Percentiles rank a stretch among this genome's conserved stretches.
Conservation (phyloP, 2,329 filamentous ascomycete species). For the Epichloe brachyelytri region DNA sequence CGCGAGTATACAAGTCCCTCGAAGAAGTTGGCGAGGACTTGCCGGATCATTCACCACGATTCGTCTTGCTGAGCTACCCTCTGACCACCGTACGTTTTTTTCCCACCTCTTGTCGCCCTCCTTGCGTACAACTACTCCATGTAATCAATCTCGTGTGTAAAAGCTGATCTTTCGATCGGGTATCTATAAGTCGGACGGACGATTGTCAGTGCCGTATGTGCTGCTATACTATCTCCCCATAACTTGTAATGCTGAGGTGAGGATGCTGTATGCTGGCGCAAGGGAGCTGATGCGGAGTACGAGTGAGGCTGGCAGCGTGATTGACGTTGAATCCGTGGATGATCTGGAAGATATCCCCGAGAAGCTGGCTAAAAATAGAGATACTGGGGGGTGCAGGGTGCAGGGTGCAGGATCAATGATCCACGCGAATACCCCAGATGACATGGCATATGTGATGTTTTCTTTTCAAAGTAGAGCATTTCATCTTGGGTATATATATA, state of each 20-base stretch:
- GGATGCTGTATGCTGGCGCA: constrained; percentile 91
- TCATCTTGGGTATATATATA: background rate
- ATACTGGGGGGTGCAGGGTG: too few relatives aligned
- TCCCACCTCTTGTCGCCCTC: background rate
- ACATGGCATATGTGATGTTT: background rate
- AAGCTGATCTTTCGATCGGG: too few relatives aligned
- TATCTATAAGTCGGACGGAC: constrained; percentile 54
- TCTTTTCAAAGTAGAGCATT: background rate
- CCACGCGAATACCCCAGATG: background rate
- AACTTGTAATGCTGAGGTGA: constrained; percentile 74
- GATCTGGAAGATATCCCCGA: constrained; percentile 73
- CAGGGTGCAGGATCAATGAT: background rate
- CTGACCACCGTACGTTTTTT: constrained; percentile 24
- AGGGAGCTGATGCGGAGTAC: constrained; percentile 94
- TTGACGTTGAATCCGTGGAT: constrained; percentile 71
- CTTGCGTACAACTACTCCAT: too few relatives aligned
- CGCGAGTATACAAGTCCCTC: constrained; percentile 66
- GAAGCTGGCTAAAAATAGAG: constrained; percentile 31
- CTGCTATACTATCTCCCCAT: constrained; percentile 89
- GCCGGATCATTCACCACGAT: constrained; percentile 83
- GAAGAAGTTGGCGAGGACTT: constrained; percentile 76
- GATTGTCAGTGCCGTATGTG: constrained; percentile 82
- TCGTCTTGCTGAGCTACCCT: constrained; percentile 82
- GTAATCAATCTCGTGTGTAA: background rate
- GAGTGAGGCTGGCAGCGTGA: constrained; percentile 74